Conservation (phyloP, 2,329 filamentous ascomycete genomes). For the Alternaria sp. region DNA sequence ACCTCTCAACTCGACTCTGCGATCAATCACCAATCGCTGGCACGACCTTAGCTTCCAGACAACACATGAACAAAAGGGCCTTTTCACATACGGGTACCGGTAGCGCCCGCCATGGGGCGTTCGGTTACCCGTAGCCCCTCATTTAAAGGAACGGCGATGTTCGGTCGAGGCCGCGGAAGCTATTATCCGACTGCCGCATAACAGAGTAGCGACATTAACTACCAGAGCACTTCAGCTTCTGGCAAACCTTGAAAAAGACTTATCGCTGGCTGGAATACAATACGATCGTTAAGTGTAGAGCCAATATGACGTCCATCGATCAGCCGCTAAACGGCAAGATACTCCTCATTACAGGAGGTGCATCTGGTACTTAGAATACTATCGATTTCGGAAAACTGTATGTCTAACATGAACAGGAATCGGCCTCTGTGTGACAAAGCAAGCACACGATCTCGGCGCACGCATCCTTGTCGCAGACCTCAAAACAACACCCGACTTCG, state of each 20-base stretch:
- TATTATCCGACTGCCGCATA: not conserved
- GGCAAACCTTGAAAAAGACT: not conserved
- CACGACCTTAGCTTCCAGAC: not conserved
- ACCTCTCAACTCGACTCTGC: not conserved
- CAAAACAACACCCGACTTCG: constrained; percentile 28
- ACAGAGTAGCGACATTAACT: not conserved
- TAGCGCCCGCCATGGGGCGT: not conserved
- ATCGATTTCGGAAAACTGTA: not conserved
- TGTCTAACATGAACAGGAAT: constrained; percentile 32
- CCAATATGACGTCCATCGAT: constrained; percentile 27
- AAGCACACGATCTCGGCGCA: constrained; percentile 32
- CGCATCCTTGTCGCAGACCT: constrained; percentile 35
- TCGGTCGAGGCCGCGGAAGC: not conserved
- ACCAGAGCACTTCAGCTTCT: not conserved
- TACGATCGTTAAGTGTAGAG: not conserved
- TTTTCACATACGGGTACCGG: not conserved
- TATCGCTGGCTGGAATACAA: not conserved
- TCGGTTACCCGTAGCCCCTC: not conserved
- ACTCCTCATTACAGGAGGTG: constrained; percentile 45
- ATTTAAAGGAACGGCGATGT: not conserved
- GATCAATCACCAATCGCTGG: not conserved
- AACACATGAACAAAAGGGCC: not conserved
- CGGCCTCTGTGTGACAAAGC: constrained; percentile 38
- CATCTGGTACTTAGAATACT: constrained; percentile 32
- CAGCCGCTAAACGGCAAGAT: constrained; percentile 42